These are phyloP conservation scores for Przewalskia tangutica DNA, from an alignment of 257 asterid species.

Conservation along the genomic window DNA sequence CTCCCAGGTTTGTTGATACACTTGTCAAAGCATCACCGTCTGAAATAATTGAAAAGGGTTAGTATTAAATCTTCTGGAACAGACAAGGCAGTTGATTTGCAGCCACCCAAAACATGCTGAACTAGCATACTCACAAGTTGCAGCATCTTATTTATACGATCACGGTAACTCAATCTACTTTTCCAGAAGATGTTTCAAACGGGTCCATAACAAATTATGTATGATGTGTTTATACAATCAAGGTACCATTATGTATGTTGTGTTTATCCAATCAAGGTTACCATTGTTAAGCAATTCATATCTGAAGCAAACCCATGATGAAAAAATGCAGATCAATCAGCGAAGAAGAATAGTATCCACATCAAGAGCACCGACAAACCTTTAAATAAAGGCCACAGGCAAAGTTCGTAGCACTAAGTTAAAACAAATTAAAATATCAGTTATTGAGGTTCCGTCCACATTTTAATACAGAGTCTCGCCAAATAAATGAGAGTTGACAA, in stretches of 20 bases:
- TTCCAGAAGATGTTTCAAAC: background rate
- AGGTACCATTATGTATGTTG: no score
- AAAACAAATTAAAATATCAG: background rate
- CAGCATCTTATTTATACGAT: background rate
- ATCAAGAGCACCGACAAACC: background rate
- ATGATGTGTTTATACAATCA: background rate
- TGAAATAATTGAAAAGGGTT: conserved; percentile 11
- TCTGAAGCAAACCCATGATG: background rate
- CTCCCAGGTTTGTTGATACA: conserved; percentile 89
- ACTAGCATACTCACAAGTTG: background rate
- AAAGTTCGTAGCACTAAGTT: background rate
- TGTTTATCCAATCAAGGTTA: background rate
- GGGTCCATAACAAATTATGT: background rate
- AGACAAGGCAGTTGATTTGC: background rate
- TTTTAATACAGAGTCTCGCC: background rate
- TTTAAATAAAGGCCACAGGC: background rate
- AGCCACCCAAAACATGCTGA: background rate
- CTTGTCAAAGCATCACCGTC: conserved; percentile 88
- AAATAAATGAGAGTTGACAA: background rate
- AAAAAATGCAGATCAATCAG: background rate
- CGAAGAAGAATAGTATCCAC: background rate
- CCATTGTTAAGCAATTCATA: background rate
- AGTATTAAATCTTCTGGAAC: background rate
- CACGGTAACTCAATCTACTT: background rate
- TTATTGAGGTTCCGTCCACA: background rate